A percentile compares a stretch with the other conserved stretches of the same genome.
These are phyloP conservation scores for Sechiopsis laciniata DNA, from an alignment of 306 rosid genomes.

Conservation along the genomic window DNA sequence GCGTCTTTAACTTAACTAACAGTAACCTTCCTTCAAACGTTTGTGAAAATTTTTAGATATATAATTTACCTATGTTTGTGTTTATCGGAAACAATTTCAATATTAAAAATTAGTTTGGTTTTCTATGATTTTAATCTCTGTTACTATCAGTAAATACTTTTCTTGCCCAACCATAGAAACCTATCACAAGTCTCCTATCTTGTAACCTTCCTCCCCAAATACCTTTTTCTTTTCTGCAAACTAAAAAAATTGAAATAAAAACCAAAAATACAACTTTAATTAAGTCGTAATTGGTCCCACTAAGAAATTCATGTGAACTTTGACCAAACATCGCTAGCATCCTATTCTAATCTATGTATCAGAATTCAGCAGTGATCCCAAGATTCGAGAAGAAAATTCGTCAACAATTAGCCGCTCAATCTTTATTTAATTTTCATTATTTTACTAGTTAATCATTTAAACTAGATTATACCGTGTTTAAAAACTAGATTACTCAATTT, in stretches of 20 bases:
- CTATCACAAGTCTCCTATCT: not conserved
- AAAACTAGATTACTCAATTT: not conserved
- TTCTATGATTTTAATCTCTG: not conserved
- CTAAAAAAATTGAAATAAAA: too few species aligned
- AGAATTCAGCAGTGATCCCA: not conserved
- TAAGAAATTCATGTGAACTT: slow-evolving; percentile 9
- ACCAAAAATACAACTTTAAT: not conserved
- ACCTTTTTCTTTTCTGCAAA: not conserved
- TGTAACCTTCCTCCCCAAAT: not conserved
- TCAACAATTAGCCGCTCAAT: not conserved
- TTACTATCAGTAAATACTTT: not conserved
- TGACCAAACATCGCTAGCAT: not conserved
- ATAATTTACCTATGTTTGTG: too few species aligned
- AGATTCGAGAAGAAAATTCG: not conserved
- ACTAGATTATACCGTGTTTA: not conserved
- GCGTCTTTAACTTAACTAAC: too few species aligned
- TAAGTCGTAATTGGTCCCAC: slow-evolving; percentile 10
- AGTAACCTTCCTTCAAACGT: too few species aligned
- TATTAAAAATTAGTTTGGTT: not conserved
- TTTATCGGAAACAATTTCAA: not conserved
- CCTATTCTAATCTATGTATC: not conserved
- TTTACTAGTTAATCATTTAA: not conserved
- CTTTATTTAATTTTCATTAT: not conserved
- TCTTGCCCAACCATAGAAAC: not conserved
- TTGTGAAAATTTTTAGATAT: too few species aligned